Evolutionary conservation across 768 basidiomycete species (phyloP), one percentile per base, ranked within the genome.

Genomic region (Cyclocybe cylindracea): DNA sequence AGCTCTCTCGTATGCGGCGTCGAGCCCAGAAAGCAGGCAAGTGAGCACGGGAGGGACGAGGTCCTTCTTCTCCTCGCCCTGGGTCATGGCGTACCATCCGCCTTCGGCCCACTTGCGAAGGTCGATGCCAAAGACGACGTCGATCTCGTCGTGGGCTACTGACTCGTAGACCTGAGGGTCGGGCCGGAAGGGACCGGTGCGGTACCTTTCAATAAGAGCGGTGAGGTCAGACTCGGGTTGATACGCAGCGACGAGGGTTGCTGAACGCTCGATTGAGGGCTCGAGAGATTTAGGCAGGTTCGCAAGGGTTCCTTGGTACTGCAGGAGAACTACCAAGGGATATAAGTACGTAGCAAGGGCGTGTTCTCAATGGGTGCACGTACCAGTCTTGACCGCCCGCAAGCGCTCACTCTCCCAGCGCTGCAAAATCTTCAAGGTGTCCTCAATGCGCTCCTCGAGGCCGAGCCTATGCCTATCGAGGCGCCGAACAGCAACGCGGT

Each of bases 121-220:
- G 70, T 97, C 94, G 52, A 95, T 88, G 9, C 94, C 94, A 65
- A 96, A 97, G 8, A 91, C 83, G 29, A 91, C 89, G 62, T 95
- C 94, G 0, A 83, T 81, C 59, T 89, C 89, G 41, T 89, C 86
- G 57, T 91, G 91, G 7, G 87, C 75, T 32, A 94, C 80, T 4
- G 87, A 87, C 64, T 96, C 92, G 68, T 93, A 98, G 8, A 94
- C 74, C 48, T 92, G 91, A 0, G 95, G 82, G 35, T 74, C 76
- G 0, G 95, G 95, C 37, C 89, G 78, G 85, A 97, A 98, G 0
- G 94, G 89, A 1, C 95, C 95, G 1, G 94, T 96, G 48, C 95
- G 84, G 66, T 94, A 92, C 9, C 91, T 87, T 67, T 97, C 94
- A 54, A 97, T 94, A 44, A 96, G 80, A 8, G 90, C 92, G 10